Evolutionary conservation across 2,329 filamentous ascomycete genomes (phyloP).

Genomic region (Fusarium veterinarium): DNA sequence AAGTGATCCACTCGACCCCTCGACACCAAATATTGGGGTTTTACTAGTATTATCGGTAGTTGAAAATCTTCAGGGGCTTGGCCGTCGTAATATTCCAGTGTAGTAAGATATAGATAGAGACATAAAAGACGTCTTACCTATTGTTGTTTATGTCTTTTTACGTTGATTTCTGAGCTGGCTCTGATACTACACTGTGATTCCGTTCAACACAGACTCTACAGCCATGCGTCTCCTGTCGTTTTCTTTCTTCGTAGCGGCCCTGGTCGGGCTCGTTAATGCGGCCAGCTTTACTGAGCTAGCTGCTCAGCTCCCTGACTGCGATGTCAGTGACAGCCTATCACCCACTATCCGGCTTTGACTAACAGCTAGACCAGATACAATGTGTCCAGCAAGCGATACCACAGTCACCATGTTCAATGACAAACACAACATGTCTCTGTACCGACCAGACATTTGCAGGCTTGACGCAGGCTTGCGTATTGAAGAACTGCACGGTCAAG

Average conservation of each 20-base stretch:
- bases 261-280: constrained; percentile 20
- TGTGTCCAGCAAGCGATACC: constrained; percentile 24
- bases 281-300: constrained; percentile 27
- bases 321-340: background rate
- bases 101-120: background rate
- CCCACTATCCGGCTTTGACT: background rate
- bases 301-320: constrained; percentile 21
- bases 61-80: constrained; percentile 14
- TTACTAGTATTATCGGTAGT: constrained; percentile 6
- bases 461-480: constrained; percentile 25
- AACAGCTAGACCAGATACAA: constrained; percentile 17
- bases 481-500: constrained; percentile 26
- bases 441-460: constrained; percentile 29
- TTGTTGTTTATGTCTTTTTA: background rate
- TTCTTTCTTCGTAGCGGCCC: constrained; percentile 1
- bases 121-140: background rate
- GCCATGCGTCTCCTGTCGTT: constrained; percentile 26
- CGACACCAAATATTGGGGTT: background rate
- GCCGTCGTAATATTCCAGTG: background rate
- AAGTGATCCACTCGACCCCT: background rate
- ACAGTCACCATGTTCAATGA: constrained; percentile 22
- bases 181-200: background rate
- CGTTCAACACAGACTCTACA: background rate
- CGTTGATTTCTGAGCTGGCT: background rate
- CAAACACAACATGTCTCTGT: constrained; percentile 32